These are phyloP conservation scores for Russula sp. DNA, from an alignment of 768 basidiomycete species.

Conservation along the genomic window DNA sequence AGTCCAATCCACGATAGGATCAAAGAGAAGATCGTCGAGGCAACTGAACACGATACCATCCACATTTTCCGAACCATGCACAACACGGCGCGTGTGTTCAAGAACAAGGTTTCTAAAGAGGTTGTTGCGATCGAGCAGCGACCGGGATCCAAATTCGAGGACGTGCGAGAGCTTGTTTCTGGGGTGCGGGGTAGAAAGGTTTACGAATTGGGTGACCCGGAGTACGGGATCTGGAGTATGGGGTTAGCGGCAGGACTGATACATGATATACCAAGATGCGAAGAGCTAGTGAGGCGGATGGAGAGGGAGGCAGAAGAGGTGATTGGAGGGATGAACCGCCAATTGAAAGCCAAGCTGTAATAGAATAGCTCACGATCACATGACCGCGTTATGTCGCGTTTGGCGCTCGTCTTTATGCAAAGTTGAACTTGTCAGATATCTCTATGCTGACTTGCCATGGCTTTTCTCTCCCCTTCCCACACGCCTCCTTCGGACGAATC, in stretches of 20 bases:
- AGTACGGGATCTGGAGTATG: constrained; percentile 84
- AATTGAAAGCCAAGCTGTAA: constrained; percentile 34
- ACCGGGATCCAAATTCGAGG: constrained; percentile 85
- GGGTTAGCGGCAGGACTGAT: constrained; percentile 69
- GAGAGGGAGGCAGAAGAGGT: constrained; percentile 74
- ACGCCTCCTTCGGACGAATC: constrained; percentile 54
- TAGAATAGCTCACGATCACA: constrained; percentile 19
- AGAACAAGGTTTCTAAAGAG: constrained; percentile 78
- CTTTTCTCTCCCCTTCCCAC: not conserved
- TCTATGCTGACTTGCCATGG: not conserved
- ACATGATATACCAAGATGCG: constrained; percentile 80
- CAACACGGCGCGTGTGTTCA: constrained; percentile 84
- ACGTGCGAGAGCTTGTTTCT: constrained; percentile 72
- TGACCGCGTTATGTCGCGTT: constrained; percentile 22
- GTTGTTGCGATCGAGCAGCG: constrained; percentile 81
- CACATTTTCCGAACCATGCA: constrained; percentile 88
- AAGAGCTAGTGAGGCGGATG: constrained; percentile 61
- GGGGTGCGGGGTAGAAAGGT: constrained; percentile 68
- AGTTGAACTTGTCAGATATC: constrained; percentile 21
- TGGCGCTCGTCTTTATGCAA: not conserved
- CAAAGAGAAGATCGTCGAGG: constrained; percentile 84
- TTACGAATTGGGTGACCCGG: constrained; percentile 80
- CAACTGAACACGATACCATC: constrained; percentile 77
- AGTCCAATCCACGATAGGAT: constrained; percentile 86
- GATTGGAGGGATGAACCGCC: constrained; percentile 41